Evolutionary conservation across 345 rosid genomes (phyloP).

Genomic region (Xanthoceras sorbifolium): DNA sequence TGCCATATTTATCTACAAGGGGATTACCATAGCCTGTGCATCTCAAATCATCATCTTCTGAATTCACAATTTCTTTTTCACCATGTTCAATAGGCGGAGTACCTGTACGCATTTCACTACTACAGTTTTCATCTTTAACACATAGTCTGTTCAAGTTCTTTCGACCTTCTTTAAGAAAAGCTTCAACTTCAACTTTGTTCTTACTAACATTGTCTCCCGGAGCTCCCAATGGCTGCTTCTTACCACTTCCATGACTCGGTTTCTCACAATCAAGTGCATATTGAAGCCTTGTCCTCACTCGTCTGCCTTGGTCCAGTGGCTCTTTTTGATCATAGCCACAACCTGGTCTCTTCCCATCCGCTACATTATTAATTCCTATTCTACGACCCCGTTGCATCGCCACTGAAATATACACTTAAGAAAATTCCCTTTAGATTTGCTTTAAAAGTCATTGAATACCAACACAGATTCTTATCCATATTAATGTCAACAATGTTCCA

Average conservation of each 20-base stretch:
- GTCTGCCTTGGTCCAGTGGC: neutral
- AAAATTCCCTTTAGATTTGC: neutral
- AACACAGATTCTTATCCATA: neutral
- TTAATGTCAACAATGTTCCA: too few species aligned
- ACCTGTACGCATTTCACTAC: too few species aligned
- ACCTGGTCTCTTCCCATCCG: conserved; percentile 9
- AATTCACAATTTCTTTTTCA: neutral
- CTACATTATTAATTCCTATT: conserved; percentile 14
- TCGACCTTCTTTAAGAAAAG: too few species aligned
- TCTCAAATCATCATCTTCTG: conserved; percentile 6
- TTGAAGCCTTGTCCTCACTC: conserved; percentile 23
- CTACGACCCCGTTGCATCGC: conserved; percentile 13
- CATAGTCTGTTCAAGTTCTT: too few species aligned
- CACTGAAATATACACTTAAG: neutral
- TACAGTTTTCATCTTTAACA: neutral
- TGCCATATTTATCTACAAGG: neutral
- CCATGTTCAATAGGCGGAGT: neutral
- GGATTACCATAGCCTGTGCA: neutral
- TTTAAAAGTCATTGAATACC: neutral
- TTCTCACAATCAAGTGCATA: conserved; percentile 12
- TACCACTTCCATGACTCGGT: conserved; percentile 15
- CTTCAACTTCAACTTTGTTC: too few species aligned
- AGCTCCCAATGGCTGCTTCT: conserved; percentile 1
- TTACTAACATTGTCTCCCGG: too few species aligned
- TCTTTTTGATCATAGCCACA: conserved; percentile 14